Evolutionary conservation across 202 grass and related monocot species (phyloP), one percentile per base, ranked within the genome.

Genomic region (Digitaria exilis): DNA sequence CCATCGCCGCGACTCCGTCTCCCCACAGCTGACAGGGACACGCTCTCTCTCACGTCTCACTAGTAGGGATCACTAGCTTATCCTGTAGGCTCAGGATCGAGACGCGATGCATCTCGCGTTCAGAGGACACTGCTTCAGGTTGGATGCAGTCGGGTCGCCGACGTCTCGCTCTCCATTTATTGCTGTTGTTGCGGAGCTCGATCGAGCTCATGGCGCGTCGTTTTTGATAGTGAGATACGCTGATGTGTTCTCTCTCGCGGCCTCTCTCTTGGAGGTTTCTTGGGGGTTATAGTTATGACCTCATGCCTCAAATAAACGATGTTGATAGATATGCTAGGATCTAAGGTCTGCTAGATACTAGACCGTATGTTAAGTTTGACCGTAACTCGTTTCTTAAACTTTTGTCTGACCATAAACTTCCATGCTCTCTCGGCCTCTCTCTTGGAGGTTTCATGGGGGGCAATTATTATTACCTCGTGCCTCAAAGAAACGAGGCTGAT

Each of bases 141-240:
- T 77, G 74, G 74, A 77, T 61, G 8, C 22, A 30, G 55, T 30
- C 39, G 41, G 75, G 41, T 63, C 41, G 30, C 54, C 37, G 42
- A 75, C 55, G 85, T 30, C 84, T 51, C 24, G 12, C 54, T 69
- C 71, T 12, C 55, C 43, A 37, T 75, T 8, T 15, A 43, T 31
- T 4, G 51, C 30, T 19, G 51, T 61, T 15, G 18, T 18, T 79
- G 19, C 41, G 26, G 78, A 69, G 21, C 7, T 1, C 31, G 18
- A 2, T 24, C 51, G 14, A 60, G 56, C 25, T 63, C 57, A 57
- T 30, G 11, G n/a, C 17, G 8, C 4, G 80, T 58, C 67, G 16
- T 67, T 79, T 22, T 73, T 28, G 64, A n/a, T 59, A 41, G 17
- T 29, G 17, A 73, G 54, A 54, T 79, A 6, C 42, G 29, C 39